Evolutionary conservation across 129 eudicot genomes (phyloP).

Genomic region (Smallanthus sonchifolius): DNA sequence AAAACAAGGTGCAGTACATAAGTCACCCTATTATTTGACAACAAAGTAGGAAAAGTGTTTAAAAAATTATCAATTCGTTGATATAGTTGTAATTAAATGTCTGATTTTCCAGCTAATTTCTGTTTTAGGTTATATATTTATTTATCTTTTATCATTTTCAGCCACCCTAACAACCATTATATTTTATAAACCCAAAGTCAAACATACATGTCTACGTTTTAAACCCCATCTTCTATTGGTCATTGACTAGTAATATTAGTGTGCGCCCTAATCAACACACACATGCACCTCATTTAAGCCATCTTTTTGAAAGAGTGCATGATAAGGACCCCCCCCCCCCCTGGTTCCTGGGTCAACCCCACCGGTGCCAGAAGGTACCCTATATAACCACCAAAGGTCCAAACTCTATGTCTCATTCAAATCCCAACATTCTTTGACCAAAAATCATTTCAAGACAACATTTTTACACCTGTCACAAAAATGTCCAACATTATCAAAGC

Average conservation of each 20-base stretch:
- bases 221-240: neutral
- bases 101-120: neutral
- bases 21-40: conserved; percentile 2
- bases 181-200: neutral
- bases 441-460: neutral
- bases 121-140: neutral
- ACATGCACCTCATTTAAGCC: conserved; percentile 6
- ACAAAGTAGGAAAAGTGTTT: neutral
- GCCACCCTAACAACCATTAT: neutral
- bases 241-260: neutral
- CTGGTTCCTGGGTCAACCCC: conserved; percentile 24
- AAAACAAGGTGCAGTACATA: neutral
- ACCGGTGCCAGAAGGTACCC: neutral
- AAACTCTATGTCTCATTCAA: neutral
- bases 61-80: neutral
- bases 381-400: neutral
- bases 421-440: neutral
- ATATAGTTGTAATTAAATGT: neutral
- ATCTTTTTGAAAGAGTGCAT: conserved; percentile 22
- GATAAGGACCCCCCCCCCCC: neutral
- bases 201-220: neutral
- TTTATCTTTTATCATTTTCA: neutral
- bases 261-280: conserved; percentile 17
- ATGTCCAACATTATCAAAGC: conserved; percentile 25
- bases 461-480: conserved; percentile 2